Conservation (phyloP, 768 basidiomycete species). For the Xanthoconium stramineum region DNA sequence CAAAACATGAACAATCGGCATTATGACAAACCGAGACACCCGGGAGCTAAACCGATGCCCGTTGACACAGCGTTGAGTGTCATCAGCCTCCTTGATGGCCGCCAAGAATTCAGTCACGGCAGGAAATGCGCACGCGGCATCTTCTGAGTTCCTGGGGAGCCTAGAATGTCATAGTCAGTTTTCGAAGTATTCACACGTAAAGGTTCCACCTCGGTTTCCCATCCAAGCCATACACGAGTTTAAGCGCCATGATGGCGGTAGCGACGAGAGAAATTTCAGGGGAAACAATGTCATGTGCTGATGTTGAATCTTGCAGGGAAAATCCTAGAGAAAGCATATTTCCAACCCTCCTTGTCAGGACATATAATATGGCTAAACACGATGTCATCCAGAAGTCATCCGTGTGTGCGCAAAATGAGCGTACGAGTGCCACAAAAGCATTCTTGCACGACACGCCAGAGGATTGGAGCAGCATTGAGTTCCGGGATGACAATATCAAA, state of each 20-base stretch:
- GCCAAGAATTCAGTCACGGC: slow-evolving; percentile 46
- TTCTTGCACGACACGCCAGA: slow-evolving; percentile 69
- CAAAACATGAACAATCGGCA: slow-evolving; percentile 5
- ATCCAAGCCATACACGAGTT: slow-evolving; percentile 85
- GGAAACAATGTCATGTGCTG: slow-evolving; percentile 62
- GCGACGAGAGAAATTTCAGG: slow-evolving; percentile 64
- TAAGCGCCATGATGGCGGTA: slow-evolving; percentile 65
- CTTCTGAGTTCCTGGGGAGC: slow-evolving; percentile 42
- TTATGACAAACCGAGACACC: slow-evolving; percentile 43
- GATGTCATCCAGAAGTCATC: not conserved
- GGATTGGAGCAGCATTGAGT: slow-evolving; percentile 66
- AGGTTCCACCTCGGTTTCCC: slow-evolving; percentile 51
- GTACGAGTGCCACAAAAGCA: slow-evolving; percentile 71
- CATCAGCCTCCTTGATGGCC: slow-evolving; percentile 37
- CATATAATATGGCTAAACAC: slow-evolving; percentile 55
- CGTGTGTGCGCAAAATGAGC: slow-evolving; percentile 30
- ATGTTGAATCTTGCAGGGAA: slow-evolving; percentile 48
- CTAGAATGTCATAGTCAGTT: slow-evolving; percentile 31
- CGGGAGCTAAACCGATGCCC: slow-evolving; percentile 42
- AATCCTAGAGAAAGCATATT: slow-evolving; percentile 56
- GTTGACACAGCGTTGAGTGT: slow-evolving; percentile 29
- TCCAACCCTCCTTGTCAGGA: slow-evolving; percentile 57
- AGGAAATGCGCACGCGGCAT: slow-evolving; percentile 63
- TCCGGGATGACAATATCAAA: slow-evolving; percentile 71
- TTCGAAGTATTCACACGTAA: slow-evolving; percentile 4